Evolutionary conservation across 2,329 filamentous ascomycete species (phyloP).

Genomic region (Orbilia ellipsospora): DNA sequence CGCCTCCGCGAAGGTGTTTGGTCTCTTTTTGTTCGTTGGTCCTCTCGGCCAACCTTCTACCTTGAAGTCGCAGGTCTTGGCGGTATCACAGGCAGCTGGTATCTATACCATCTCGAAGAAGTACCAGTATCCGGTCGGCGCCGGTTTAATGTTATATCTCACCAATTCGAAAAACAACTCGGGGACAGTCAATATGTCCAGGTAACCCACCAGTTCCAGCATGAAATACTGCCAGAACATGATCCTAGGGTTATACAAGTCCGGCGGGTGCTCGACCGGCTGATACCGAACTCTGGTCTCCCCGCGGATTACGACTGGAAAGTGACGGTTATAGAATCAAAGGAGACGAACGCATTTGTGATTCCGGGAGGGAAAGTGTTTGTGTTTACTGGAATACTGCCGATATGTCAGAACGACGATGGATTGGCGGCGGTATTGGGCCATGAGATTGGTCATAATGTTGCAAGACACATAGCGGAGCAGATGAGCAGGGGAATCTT

Average conservation of each 20-base stretch:
- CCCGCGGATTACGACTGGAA: slow-evolving; percentile 72
- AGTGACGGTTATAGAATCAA: slow-evolving; percentile 76
- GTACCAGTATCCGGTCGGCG: slow-evolving; percentile 77
- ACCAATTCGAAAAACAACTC: slow-evolving; percentile 68
- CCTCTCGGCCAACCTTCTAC: slow-evolving; percentile 45
- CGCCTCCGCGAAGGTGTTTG: slow-evolving; percentile 21
- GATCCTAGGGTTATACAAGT: slow-evolving; percentile 71
- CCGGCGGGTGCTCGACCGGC: slow-evolving; percentile 71
- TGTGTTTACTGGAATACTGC: slow-evolving; percentile 78
- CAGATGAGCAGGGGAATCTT: slow-evolving; percentile 65
- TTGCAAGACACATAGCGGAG: slow-evolving; percentile 78
- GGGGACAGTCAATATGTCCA: slow-evolving; percentile 69
- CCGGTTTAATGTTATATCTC: slow-evolving; percentile 77
- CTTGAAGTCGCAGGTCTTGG: slow-evolving; percentile 40
- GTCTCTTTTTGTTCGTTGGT: slow-evolving; percentile 34
- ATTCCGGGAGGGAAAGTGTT: slow-evolving; percentile 83
- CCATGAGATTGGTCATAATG: slow-evolving; percentile 82
- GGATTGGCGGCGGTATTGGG: slow-evolving; percentile 79
- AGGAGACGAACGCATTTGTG: slow-evolving; percentile 78
- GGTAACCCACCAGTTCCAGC: slow-evolving; percentile 69
- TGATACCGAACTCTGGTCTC: slow-evolving; percentile 76
- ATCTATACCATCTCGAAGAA: slow-evolving; percentile 75
- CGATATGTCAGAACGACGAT: slow-evolving; percentile 74
- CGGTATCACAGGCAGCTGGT: slow-evolving; percentile 66
- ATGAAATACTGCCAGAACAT: slow-evolving; percentile 69